Conservation (phyloP, 768 basidiomycete genomes). For the Suillus americanus region DNA sequence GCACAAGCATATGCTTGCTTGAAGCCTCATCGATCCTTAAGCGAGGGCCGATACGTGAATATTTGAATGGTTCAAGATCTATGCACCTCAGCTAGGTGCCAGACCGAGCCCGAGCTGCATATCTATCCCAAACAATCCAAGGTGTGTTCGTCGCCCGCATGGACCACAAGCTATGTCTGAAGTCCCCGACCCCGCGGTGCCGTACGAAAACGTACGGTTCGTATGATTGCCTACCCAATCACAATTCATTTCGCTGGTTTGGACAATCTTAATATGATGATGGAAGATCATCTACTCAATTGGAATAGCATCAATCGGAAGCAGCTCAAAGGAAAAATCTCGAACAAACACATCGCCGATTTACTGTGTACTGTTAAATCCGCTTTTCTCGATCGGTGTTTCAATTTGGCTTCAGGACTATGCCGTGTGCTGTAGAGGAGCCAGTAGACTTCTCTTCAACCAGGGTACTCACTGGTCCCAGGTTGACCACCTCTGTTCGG, state of each 20-base stretch:
- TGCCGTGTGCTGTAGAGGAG: neutral
- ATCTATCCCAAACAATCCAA: neutral
- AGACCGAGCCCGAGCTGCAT: neutral
- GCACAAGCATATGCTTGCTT: neutral
- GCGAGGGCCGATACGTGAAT: neutral
- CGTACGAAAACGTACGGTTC: neutral
- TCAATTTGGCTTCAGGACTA: neutral
- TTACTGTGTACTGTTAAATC: neutral
- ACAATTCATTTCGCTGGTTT: neutral
- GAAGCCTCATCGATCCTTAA: neutral
- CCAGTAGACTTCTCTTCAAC: neutral
- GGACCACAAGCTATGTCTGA: neutral
- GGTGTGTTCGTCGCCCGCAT: neutral
- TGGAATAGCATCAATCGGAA: neutral
- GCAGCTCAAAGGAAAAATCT: neutral
- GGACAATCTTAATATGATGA: neutral
- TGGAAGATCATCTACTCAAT: neutral
- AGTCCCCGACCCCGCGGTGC: constrained; percentile 2
- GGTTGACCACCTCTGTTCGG: neutral
- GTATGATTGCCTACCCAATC: neutral
- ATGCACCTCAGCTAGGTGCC: neutral
- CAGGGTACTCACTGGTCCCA: neutral
- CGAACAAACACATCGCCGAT: neutral
- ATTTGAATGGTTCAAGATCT: neutral
- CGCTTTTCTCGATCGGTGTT: neutral